Base-by-base conservation (phyloP, 768 basidiomycete species). In the Macrolepiota dolichaula region DNA sequence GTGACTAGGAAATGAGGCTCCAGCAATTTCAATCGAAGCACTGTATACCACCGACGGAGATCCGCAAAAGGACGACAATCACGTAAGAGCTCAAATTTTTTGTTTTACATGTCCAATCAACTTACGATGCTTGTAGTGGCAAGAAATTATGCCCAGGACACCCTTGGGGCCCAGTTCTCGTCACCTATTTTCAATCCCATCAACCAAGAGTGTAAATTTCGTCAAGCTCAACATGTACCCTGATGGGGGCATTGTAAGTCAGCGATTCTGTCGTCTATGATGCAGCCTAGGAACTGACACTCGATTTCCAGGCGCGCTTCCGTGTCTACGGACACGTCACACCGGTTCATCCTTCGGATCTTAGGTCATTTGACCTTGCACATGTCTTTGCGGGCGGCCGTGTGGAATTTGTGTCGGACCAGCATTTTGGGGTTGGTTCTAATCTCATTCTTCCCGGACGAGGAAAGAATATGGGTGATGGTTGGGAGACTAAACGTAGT, bases 401-500 rank as follows among this genome's bases (percentile, higher is more conserved):
- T 1, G 91, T 96, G 55, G 86, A 94, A 38, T 84, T 80, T 56
- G 88, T 87, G 22, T 96, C 94, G 46, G 94, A 99, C 74, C 94
- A 98, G 70, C 96, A 99, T 76, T 99, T 92, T 67, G 96, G 95
- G 22, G 84, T 91, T 10, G 96, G 95, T 3, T 83, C 88, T 3
- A 98, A 99, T 72, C 76, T 99, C 62, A 85, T 98, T 51, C 78
- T 97, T 40, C 96, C 96, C 1, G 96, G 96, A 29, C 76, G 96
- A 72, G 96, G 92, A 27, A 88, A 87, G 70, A 89, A 96, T 68
- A 99, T 99, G 94, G 87, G 95, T 4, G 96, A 97, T 69, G 97
- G 97, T 3, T 99, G 97, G 97, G 97, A 99, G 75, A 98, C 96
- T 2, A 94, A 91, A 71, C 81, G 97, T 63, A 96, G 91, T 68